Base-by-base conservation (phyloP, 139 green algal species). In the Tetradesmus obliquus region DNA sequence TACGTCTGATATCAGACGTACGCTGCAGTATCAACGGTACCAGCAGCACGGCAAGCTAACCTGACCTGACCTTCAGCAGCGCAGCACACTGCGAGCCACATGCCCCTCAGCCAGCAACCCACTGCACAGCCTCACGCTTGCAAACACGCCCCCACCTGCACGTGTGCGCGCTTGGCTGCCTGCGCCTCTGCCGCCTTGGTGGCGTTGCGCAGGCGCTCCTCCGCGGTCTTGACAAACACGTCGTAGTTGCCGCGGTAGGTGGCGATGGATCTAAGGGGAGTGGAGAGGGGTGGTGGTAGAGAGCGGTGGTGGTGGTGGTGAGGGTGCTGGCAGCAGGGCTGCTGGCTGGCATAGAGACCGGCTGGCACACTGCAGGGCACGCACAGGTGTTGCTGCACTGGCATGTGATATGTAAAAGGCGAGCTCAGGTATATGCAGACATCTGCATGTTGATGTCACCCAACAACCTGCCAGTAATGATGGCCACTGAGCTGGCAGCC, bases 241-340 rank as follows among this genome's bases (percentile, higher is more conserved):
- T 98, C 96, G 91, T 98, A 99, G 94, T 98, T 97, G 88, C 98
- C 98, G 86, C 94, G 90, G 93, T 96, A 98, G 45, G 93, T 92
- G 20, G 83, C 87, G 53, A 97, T 91, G 85, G 20, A n/a, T 45
- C 84, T 89, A 45, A 51, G 17, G 2, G 66, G 66, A 19, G 13
- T 3, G 66, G 66, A 4, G 17, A 6, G 66, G 3, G 60, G 17
- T 24, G 17, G n/a, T 5, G 66, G 17, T 76, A 19, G 66, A 1
- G 15, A 12, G 10, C 19, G 60, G 9, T 71, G 66, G 2, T 71
- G 60, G 10, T 71, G 60, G 9, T 71, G 9, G 19, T 66, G 7
- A 66, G 57, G 7, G 7, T 71, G 60, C 10, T 19, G 9, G 60
- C 60, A 4, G 9, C 60, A 71, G 60, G 9, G 9, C 60, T 71